Conservation (phyloP, 139 green algal species). For the Closterium sp. region DNA sequence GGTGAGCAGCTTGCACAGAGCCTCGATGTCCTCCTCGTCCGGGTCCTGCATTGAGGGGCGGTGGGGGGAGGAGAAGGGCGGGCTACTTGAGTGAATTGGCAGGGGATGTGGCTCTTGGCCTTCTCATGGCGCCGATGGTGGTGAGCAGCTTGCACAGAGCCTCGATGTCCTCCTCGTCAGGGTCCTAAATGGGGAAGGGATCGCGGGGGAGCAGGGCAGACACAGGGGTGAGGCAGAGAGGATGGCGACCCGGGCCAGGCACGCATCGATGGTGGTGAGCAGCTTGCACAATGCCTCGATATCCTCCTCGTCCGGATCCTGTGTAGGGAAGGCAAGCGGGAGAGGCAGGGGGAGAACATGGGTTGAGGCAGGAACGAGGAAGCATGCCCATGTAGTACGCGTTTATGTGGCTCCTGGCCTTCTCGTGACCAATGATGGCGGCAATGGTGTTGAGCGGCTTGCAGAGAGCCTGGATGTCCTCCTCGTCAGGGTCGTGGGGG, state of each 20-base stretch:
- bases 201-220: neutral
- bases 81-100: too few species aligned
- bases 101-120: conserved; percentile 57
- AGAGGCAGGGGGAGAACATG: too few species aligned
- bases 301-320: conserved; percentile 73
- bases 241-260: conserved; percentile 49
- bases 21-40: conserved; percentile 93
- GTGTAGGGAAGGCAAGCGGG: too few species aligned
- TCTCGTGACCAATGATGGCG: conserved; percentile 50
- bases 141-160: conserved; percentile 91
- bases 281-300: conserved; percentile 98
- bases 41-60: neutral
- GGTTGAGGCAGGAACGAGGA: too few species aligned
- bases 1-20: conserved; percentile 92
- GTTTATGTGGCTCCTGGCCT: conserved; percentile 55
- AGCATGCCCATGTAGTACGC: conserved; percentile 55
- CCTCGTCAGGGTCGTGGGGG: conserved; percentile 56
- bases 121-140: conserved; percentile 64
- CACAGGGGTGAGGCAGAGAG: neutral
- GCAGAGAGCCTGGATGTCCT: conserved; percentile 95
- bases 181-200: neutral
- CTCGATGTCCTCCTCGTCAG: conserved; percentile 86
- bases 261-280: conserved; percentile 65
- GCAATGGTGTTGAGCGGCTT: conserved; percentile 88
- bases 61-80: neutral